Conservation (phyloP, 805 yeast species). For the Diddensiella transvaalensis region DNA sequence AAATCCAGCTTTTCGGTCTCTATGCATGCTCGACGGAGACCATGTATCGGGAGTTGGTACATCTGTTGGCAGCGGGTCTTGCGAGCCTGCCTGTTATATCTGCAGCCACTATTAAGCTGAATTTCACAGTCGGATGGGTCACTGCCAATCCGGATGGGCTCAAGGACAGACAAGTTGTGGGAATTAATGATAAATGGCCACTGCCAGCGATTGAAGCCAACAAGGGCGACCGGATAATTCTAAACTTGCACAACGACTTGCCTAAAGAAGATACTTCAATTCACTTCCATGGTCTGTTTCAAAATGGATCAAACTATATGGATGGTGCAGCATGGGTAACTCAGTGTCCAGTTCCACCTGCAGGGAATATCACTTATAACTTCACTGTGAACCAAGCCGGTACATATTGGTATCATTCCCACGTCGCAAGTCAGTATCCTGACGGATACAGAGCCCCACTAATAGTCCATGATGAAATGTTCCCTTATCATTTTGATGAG, state of each 20-base stretch:
- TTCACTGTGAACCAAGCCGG: constrained; percentile 86
- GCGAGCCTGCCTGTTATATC: too few relatives aligned
- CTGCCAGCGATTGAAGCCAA: constrained; percentile 73
- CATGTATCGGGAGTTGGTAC: too few relatives aligned
- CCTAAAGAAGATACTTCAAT: constrained; percentile 62
- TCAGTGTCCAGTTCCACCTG: constrained; percentile 85
- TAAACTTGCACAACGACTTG: constrained; percentile 72
- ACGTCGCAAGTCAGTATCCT: constrained; percentile 79
- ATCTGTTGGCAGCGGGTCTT: too few relatives aligned
- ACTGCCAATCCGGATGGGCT: constrained; percentile 51
- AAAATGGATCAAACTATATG: constrained; percentile 65
- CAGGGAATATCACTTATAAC: constrained; percentile 69
- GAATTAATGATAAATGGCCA: constrained; percentile 69
- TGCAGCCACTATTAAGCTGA: constrained; percentile 28
- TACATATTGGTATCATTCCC: constrained; percentile 97
- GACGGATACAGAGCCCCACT: constrained; percentile 65
- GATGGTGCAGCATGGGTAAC: constrained; percentile 86
- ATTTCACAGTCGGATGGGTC: constrained; percentile 36
- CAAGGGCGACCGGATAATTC: constrained; percentile 70
- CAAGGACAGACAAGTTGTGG: constrained; percentile 46
- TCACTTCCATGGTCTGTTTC: constrained; percentile 92
- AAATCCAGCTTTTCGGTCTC: too few relatives aligned
- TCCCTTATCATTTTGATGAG: constrained; percentile 61
- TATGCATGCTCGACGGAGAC: too few relatives aligned
- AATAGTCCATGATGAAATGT: constrained; percentile 69